Base-by-base conservation (phyloP, 352 stramenopile species). In the Globisporangium abappressorium region DNA sequence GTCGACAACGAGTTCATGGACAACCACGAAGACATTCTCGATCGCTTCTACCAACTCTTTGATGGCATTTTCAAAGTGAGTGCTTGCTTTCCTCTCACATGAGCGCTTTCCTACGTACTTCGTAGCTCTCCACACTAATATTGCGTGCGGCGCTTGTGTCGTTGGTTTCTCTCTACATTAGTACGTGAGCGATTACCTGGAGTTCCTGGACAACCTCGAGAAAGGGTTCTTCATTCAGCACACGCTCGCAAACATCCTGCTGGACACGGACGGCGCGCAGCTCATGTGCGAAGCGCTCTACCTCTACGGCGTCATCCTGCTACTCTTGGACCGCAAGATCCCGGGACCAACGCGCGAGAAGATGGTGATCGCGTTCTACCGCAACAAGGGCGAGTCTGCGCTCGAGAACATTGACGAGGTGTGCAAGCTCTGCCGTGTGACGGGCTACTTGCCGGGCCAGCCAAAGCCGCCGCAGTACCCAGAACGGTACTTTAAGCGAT, bases 181-280 rank as follows among this genome's bases (percentile, higher is more conserved):
- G 83, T 99, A 98, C 73, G 82, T 98, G 46, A 86, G 79, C 66
- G 92, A 98, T 71, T 94, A 98, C 66, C 80, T 96, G 70, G 79
- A 93, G 71, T 98, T 98, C 72, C 74, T 97, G 38, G 82, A 95
- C 65, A 90, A 98, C 72, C 76, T 99, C 47, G 87, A 94, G 66
- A 90, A 91, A 54, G 96, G 96, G 0, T 98, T 96, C 69, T 99
- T 98, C 72, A 98, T 99, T 71, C 93, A 98, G 68, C 93, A 98
- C 75, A 98, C 94, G 22, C 77, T 98, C 41, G 94, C 98, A 49
- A 96, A 93, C 64, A 96, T 98, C 34, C 70, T 99, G 28, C 77
- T 98, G n/a, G 94, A 99, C 68, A 89, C 82, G 3, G 94, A 98
- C 57, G 96, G 96, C 24, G 91, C 92, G 55, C 94, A 98, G 66